Conservation (phyloP, 495 filamentous ascomycete genomes). For the Bathelium albidoporum region DNA sequence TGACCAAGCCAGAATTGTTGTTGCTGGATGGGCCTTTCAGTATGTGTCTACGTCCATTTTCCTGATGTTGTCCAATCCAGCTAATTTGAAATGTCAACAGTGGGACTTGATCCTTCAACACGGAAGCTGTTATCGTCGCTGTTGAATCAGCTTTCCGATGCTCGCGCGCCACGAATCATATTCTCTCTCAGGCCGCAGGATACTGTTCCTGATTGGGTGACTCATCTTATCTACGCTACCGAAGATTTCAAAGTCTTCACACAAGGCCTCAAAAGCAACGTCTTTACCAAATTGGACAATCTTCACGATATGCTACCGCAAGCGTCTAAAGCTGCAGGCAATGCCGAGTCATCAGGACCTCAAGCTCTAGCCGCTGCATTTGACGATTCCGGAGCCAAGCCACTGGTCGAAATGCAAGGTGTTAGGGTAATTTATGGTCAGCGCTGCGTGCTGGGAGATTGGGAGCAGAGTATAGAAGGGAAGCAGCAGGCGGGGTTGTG, state of each 20-base stretch:
- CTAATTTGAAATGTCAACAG: not conserved
- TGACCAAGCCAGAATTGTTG: constrained; percentile 67
- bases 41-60: constrained; percentile 30
- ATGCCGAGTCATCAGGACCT: not conserved
- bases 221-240: constrained; percentile 60
- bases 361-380: not conserved
- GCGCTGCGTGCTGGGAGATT: constrained; percentile 66
- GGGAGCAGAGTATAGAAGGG: constrained; percentile 49
- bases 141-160: constrained; percentile 52
- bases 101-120: constrained; percentile 86
- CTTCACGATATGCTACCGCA: not conserved
- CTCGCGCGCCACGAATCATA: constrained; percentile 57
- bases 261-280: constrained; percentile 45
- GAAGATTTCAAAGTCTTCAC: constrained; percentile 47
- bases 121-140: constrained; percentile 56
- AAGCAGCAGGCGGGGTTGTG: constrained; percentile 49
- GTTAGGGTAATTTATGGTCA: constrained; percentile 71
- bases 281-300: constrained; percentile 35
- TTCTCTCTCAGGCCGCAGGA: constrained; percentile 77
- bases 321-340: not conserved
- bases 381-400: constrained; percentile 37
- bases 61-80: constrained; percentile 16
- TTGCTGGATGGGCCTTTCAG: constrained; percentile 89
- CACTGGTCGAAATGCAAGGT: constrained; percentile 75
- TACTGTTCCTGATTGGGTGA: constrained; percentile 79